Conservation (phyloP, 306 rosid species). For the Carpinus viminea region DNA sequence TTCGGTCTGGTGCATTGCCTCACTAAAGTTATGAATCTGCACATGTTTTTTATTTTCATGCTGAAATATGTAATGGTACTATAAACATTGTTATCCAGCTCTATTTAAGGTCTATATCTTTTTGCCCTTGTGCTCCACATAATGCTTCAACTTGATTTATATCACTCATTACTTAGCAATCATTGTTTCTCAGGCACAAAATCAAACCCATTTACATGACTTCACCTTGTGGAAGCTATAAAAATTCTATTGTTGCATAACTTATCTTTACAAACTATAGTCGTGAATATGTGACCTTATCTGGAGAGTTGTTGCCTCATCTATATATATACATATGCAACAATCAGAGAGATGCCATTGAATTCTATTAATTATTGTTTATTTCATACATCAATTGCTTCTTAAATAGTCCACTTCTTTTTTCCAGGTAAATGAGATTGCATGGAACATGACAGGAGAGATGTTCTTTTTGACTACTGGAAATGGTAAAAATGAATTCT, state of each 20-base stretch:
- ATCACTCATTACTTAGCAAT: neutral
- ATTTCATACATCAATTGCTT: slow-evolving; percentile 9
- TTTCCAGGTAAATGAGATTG: slow-evolving; percentile 88
- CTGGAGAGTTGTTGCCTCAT: neutral
- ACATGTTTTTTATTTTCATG: neutral
- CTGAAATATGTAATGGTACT: neutral
- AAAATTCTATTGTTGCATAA: neutral
- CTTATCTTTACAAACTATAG: neutral
- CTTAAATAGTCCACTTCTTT: slow-evolving; percentile 8
- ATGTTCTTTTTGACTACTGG: slow-evolving; percentile 92
- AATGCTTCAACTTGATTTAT: neutral
- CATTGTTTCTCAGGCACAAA: neutral
- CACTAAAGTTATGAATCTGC: neutral
- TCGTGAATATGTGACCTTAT: slow-evolving; percentile 6
- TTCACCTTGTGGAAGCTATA: neutral
- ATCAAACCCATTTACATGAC: neutral
- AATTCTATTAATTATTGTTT: neutral
- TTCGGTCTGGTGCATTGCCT: neutral
- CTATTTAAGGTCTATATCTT: neutral
- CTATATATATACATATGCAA: neutral
- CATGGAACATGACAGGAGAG: slow-evolving; percentile 96
- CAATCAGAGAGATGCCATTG: neutral
- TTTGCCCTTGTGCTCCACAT: neutral
- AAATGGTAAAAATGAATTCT: slow-evolving; percentile 61
- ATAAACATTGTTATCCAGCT: neutral